phyloP scores from a whole-genome alignment of 179 eudicot species.

The Camellia oleifera region DNA sequence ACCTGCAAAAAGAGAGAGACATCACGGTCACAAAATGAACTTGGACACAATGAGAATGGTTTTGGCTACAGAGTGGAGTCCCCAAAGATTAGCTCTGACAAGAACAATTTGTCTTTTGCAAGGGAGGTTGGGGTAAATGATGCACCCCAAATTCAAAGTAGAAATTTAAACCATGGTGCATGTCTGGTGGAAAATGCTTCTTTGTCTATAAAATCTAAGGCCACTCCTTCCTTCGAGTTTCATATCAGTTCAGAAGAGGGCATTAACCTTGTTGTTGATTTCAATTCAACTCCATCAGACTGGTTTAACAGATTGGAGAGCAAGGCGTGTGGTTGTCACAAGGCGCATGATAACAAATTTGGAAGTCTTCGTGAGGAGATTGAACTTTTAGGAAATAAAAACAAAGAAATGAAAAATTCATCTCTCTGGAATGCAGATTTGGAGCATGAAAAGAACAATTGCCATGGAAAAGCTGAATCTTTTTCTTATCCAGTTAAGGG shows the following conservation, averaged over 20 bases:
- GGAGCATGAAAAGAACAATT: conserved; percentile 17
- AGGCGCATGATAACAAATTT: conserved; percentile 17
- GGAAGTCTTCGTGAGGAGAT: conserved; percentile 39
- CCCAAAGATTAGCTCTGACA: not conserved
- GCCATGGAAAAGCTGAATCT: conserved; percentile 24
- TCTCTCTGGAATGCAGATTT: conserved; percentile 16
- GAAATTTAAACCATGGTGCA: conserved; percentile 24
- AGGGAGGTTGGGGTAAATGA: conserved; percentile 3
- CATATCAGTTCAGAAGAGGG: conserved; percentile 44
- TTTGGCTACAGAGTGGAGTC: not conserved
- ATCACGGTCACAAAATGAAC: conserved; percentile 1
- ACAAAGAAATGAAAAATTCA: conserved; percentile 24
- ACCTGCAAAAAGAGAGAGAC: not conserved
- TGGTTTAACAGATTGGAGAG: conserved; percentile 37
- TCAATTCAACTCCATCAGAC: conserved; percentile 46
- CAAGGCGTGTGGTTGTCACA: conserved; percentile 29
- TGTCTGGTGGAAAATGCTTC: conserved; percentile 30
- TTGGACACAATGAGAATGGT: conserved; percentile 7
- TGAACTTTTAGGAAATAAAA: conserved; percentile 18
- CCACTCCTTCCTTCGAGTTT: conserved; percentile 35
- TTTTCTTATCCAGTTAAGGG: conserved; percentile 19
- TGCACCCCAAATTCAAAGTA: conserved; percentile 21
- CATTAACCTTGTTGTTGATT: conserved; percentile 49
- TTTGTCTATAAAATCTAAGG: conserved; percentile 28
- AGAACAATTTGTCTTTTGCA: not conserved